Base-by-base conservation (phyloP, 805 yeast species). In the Ogataea chonburiensis region DNA sequence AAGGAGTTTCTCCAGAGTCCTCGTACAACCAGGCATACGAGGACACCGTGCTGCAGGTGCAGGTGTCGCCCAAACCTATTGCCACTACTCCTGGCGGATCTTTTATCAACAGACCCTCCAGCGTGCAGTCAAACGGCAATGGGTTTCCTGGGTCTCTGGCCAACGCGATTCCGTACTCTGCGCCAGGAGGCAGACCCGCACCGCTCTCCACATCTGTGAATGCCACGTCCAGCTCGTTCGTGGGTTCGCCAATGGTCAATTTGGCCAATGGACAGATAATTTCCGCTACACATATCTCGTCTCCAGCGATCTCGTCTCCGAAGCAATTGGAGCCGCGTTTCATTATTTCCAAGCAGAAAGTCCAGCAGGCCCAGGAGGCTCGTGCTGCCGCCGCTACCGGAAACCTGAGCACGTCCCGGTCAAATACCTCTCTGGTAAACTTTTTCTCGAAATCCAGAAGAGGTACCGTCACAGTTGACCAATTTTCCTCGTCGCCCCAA, bases 301-400 rank as follows among this genome's bases (percentile, higher is more conserved):
- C 89, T 0, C 93, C 93, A 3, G 74, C 71, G 34, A 83, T 83
- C 5, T 58, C 75, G 5, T 55, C 66, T 25, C 62, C 76, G 13
- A 66, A 70, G 11, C 71, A 78, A 20, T 79, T 88, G n/a, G 96
- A 87, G 55, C 84, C 94, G 11, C 70, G 96, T 27, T 87, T 88
- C 55, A 78, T 88, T 32, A 82, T 88, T 24, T 84, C 94, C 8
- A 78, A 86, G 51, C 93, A 82, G 43, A 75, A 84, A 36, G 77
- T 80, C 16, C 79, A 71, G 28, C 78, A 66, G 46, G 73, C 68
- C 13, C 77, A 71, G 47, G 75, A 72, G 19, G 72, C 71, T 12
- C 49, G 59, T 49, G 68, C 46, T 17, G 61, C 52, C 1, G 55
- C 52, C n/a, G 20, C 45, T 8, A 17, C 33, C 17, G 23, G 15